Percentiles rank a stretch among this genome's conserved stretches.
phyloP scores from a whole-genome alignment of 768 basidiomycete species.

The Tephrocybe rancida region DNA sequence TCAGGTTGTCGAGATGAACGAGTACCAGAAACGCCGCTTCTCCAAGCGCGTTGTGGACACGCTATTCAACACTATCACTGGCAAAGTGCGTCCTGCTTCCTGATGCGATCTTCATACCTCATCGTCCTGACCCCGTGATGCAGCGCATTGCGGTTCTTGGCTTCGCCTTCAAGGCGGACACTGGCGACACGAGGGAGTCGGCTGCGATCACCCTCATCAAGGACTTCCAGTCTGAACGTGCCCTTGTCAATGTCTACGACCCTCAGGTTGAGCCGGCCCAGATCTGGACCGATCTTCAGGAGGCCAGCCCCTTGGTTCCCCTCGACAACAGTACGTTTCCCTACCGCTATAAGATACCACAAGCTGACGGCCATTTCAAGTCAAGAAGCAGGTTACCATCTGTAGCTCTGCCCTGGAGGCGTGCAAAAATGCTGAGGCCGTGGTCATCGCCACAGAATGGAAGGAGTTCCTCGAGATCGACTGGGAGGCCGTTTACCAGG shows the following conservation, averaged over 20 bases:
- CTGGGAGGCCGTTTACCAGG: conserved; percentile 82
- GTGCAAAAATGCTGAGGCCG: conserved; percentile 85
- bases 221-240: conserved; percentile 91
- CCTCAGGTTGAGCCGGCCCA: conserved; percentile 85
- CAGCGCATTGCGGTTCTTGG: conserved; percentile 96
- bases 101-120: background rate
- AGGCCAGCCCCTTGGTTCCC: conserved; percentile 64
- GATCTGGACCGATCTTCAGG: conserved; percentile 82
- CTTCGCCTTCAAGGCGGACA: conserved; percentile 99
- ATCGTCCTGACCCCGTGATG: conserved; percentile 1
- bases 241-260: conserved; percentile 87
- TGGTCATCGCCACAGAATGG: conserved; percentile 98
- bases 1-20: conserved; percentile 97
- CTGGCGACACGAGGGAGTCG: conserved; percentile 98
- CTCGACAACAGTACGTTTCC: conserved; percentile 67
- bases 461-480: conserved; percentile 93
- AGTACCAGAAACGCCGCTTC: conserved; percentile 97
- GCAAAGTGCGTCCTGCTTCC: conserved; percentile 64
- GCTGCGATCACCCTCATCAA: conserved; percentile 92
- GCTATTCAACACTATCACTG: conserved; percentile 97
- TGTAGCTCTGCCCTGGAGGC: conserved; percentile 80
- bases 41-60: conserved; percentile 96
- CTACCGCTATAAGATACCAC: background rate
- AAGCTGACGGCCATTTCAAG: conserved; percentile 36
- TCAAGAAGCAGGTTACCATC: conserved; percentile 89